Base-by-base conservation (phyloP, 108 stramenopile species). In the Stephanodiscus triporus region DNA sequence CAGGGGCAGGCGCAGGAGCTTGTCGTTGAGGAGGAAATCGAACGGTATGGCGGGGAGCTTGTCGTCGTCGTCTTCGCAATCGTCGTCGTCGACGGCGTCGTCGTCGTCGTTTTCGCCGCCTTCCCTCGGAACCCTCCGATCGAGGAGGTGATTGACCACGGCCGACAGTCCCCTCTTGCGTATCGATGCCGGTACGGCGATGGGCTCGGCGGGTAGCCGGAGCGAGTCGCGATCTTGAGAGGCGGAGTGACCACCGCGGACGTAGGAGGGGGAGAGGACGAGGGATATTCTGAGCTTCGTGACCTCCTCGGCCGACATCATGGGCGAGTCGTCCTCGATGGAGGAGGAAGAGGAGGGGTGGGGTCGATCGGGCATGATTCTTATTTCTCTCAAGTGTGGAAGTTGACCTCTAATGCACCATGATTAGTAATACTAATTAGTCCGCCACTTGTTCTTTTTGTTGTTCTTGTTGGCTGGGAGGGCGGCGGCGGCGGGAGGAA, bases 101-200 rank as follows among this genome's bases (percentile, higher is more conserved):
- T 69, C 67, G 30, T 74, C 75, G 6, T 50, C 51, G n/a, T 81
- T 78, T 37, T 82, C 67, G 24, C 86, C 78, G 34, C 65, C 73
- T 17, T 83, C 85, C 24, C 64, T 59, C 5, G 30, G 30, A 0
- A 75, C 73, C 17, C 43, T 59, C 8, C 84, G 72, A 68, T 77
- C 86, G 22, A 87, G 42, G 20, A 87, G 64, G 54, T 87, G 83
- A 63, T 87, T 87, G 17, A 87, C 80, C 6, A 93, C 84, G 8
- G 91, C 90, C 3, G 88, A 86, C 32, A 95, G 72, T 19, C 94
- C 94, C 29, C 84, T 85, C n/a, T 88, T 86, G 9, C 90, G 86
- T 63, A 91, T 80, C 49, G 76, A 60, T 24, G 88, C 71, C 17
- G 94, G 94, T 13, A 95, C 89, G 38, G 91, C 90, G 57, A 95